Percentiles rank a stretch among this genome's conserved stretches.
Conservation (phyloP, 768 basidiomycete genomes). For the Lentinus tigrinus region DNA sequence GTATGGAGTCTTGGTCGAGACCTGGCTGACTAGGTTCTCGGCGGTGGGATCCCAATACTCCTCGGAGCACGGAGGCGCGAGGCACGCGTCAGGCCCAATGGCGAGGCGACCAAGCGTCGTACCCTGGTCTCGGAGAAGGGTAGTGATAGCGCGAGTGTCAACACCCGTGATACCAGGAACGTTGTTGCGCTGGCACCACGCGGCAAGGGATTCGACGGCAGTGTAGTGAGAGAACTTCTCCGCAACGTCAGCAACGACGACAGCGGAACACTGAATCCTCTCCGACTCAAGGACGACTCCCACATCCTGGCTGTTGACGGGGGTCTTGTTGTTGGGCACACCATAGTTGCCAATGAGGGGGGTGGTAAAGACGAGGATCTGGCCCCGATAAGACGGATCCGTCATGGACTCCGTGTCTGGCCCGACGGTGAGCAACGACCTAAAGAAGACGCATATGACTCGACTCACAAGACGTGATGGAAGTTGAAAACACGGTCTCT, state of each 20-base stretch:
- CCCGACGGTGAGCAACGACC: neutral
- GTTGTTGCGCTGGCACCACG: constrained; percentile 89
- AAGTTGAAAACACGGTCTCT: constrained; percentile 98
- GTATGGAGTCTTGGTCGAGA: constrained; percentile 84
- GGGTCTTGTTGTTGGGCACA: constrained; percentile 78
- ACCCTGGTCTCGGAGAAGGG: constrained; percentile 91
- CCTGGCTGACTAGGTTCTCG: constrained; percentile 93
- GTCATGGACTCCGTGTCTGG: constrained; percentile 99
- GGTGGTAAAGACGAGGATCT: constrained; percentile 97
- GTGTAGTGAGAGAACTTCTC: constrained; percentile 93
- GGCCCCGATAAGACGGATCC: constrained; percentile 96
- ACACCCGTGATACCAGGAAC: constrained; percentile 96
- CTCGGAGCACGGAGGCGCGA: constrained; percentile 54
- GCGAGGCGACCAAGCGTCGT: constrained; percentile 93
- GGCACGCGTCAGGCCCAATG: constrained; percentile 67
- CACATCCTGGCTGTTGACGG: constrained; percentile 71
- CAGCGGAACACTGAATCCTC: constrained; percentile 86
- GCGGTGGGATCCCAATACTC: constrained; percentile 91
- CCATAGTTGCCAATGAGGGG: constrained; percentile 99
- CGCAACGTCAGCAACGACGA: constrained; percentile 93
- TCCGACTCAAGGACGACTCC: constrained; percentile 89
- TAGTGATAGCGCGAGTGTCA: constrained; percentile 95
- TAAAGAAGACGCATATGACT: neutral
- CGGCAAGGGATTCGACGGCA: constrained; percentile 88
- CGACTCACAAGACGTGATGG: constrained; percentile 91